Base-by-base conservation (phyloP, 352 stramenopile genomes). In the Blastocystis sp. region DNA sequence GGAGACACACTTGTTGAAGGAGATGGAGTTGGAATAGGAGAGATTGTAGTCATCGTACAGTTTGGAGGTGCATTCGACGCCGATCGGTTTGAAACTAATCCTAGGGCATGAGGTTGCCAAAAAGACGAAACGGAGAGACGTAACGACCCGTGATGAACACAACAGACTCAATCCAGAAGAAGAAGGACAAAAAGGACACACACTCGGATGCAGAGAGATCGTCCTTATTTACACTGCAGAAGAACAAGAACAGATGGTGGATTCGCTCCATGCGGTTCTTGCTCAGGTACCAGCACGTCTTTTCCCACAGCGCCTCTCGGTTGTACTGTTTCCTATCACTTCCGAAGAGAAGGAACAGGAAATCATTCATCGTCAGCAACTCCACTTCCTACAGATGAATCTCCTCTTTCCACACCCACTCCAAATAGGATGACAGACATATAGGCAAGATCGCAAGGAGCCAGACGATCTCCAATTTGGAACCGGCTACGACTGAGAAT, bases 291-390 rank as follows among this genome's bases (percentile, higher is more conserved):
- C 2, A 48, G 2, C 23, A 38, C 11, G 69, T 14, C 9, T 52
- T 2, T 14, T 84, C 56, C 74, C 74, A 84, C 4, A 84, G 74
- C 2, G n/a, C n/a, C 21, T 84, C 14, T 45, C 74, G 74, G 17
- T n/a, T 59, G 3, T 69, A 34, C 19, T 14, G 4, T 5, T 53
- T 40, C 7, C 34, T 28, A 28, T 56, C 21, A 28, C 53, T 14
- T 76, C 48, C 21, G 66, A 76, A 76, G n/a, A 76, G n/a, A 17
- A 19, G 34, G n/a, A 28, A 28, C 1, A 45, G n/a, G 19, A 76
- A 3, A 28, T 56, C 9, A 11, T 45, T 59, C 14, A 76, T 28
- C 2, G 52, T 45, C 10, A 40, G 38, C n/a, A 48, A 40, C 41
- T n/a, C 23, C 2, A 56, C 21, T 14, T n/a, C 41, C 66, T 76